Evolutionary conservation across 495 filamentous ascomycete species (phyloP), one percentile per base, ranked within the genome.

Genomic region (Cercophora scortea): DNA sequence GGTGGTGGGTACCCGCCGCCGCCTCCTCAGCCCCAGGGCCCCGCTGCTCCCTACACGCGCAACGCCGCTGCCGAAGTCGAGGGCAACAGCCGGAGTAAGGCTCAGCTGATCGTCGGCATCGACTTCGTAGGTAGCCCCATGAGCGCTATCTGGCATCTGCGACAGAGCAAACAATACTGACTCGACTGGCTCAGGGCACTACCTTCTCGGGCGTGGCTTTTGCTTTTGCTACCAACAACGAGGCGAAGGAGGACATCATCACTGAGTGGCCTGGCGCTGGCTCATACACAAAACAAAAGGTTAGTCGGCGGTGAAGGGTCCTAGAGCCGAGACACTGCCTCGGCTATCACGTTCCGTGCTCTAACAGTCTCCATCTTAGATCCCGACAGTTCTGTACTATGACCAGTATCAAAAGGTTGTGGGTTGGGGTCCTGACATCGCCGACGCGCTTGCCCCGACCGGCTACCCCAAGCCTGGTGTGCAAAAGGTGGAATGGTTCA

Each of bases 401-500:
- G 84, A 87, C 56, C 82, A 86, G 64, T 85, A 87, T 59, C 84
- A 87, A 60, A 85, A 88, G 62, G 84, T 88, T 48, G 84, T 88
- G 5, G 84, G 84, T 57, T 88, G 84, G 84, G 84, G 84, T 43
- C 84, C 84, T 46, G 84, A 88, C 68, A 87, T 88, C 54, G 84
- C 84, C 33, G 84, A 88, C 66, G 84, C 84, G 42, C 71, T 88
- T 48, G 84, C 84, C 42, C 84, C 84, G 32, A 87, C 84, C 33
- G 84, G 84, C 47, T 87, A 87, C 64, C 84, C 84, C 49, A 88
- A 87, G 71, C 82, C 82, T 8, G 84, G 84, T 53, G 84, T 88
- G 53, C 84, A 88, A 61, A 88, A 87, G 69, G 84, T 88, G 8
- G 84, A 88, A 59, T 88, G 84, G 84, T 87, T 88, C 74, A 88